Conservation (phyloP, 2,329 filamentous ascomycete genomes). For the Pezicula neosporulosa region DNA sequence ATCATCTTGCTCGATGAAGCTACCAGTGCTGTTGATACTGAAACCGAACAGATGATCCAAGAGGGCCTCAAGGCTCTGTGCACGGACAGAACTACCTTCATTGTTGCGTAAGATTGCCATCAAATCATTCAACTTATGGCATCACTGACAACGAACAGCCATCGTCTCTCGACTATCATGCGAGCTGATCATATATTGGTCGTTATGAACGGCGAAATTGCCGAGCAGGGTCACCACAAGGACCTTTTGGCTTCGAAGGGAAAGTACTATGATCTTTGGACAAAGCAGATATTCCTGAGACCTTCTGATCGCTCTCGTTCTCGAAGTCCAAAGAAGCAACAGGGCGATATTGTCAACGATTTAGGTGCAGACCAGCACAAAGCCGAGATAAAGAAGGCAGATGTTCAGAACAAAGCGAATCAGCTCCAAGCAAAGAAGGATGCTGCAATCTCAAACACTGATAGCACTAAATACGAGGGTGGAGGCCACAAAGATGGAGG, state of each 20-base stretch:
- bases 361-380: constrained; percentile 15
- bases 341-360: constrained; percentile 26
- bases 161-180: constrained; percentile 50
- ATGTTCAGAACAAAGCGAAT: constrained; percentile 11
- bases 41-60: constrained; percentile 91
- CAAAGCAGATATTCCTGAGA: constrained; percentile 36
- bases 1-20: constrained; percentile 93
- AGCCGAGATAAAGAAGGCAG: constrained; percentile 14
- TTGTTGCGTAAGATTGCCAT: constrained; percentile 25
- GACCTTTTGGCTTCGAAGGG: constrained; percentile 43
- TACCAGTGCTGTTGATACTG: constrained; percentile 89
- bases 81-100: constrained; percentile 44
- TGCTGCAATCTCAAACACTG: constrained; percentile 4
- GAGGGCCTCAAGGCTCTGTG: constrained; percentile 46
- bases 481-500: constrained; percentile 4
- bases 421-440: constrained; percentile 14
- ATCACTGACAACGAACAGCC: constrained; percentile 24
- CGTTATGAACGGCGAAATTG: constrained; percentile 45
- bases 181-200: constrained; percentile 51
- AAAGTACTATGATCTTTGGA: constrained; percentile 50
- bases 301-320: constrained; percentile 18
- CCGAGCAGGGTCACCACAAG: constrained; percentile 48
- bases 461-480: not conserved
- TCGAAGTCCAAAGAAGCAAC: constrained; percentile 20
- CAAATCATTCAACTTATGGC: not conserved